Evolutionary conservation across 1,284 basidiomycete genomes (phyloP).

Genomic region (Xerocomus minutiporus): DNA sequence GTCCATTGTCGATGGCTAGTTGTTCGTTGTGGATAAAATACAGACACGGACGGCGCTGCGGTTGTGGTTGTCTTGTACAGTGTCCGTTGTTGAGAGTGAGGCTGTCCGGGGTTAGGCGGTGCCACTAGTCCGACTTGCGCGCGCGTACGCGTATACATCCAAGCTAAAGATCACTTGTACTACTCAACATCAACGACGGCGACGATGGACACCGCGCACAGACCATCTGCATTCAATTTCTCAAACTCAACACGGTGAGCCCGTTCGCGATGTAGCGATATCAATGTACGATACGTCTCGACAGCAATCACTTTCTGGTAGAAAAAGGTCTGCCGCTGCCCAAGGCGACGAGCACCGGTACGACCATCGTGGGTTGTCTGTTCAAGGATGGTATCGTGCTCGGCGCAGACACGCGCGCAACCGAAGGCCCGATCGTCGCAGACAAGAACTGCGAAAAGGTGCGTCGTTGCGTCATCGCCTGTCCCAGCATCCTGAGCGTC

Average conservation of each 20-base stretch:
- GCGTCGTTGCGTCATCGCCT: slow-evolving; percentile 13
- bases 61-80: background rate
- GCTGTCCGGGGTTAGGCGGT: slow-evolving; percentile 20
- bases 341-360: slow-evolving; percentile 91
- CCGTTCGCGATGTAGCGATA: slow-evolving; percentile 1
- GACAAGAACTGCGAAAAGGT: slow-evolving; percentile 99
- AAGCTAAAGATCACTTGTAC: background rate
- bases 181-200: slow-evolving; percentile 11
- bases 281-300: background rate
- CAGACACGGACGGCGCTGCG: background rate
- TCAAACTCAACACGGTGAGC: slow-evolving; percentile 53
- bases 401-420: slow-evolving; percentile 95
- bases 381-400: slow-evolving; percentile 93
- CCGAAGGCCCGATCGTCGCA: slow-evolving; percentile 92
- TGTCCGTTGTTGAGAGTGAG: background rate
- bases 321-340: slow-evolving; percentile 67
- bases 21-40: slow-evolving; percentile 1
- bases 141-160: slow-evolving; percentile 22
- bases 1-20: slow-evolving; percentile 51
- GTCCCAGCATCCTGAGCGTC: background rate
- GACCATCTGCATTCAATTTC: slow-evolving; percentile 65
- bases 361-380: slow-evolving; percentile 95
- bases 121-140: slow-evolving; percentile 6
- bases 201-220: slow-evolving; percentile 39
- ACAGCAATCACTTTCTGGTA: slow-evolving; percentile 72